phyloP scores from a whole-genome alignment of 2,329 filamentous ascomycete species.

The Colletotrichum incanum region DNA sequence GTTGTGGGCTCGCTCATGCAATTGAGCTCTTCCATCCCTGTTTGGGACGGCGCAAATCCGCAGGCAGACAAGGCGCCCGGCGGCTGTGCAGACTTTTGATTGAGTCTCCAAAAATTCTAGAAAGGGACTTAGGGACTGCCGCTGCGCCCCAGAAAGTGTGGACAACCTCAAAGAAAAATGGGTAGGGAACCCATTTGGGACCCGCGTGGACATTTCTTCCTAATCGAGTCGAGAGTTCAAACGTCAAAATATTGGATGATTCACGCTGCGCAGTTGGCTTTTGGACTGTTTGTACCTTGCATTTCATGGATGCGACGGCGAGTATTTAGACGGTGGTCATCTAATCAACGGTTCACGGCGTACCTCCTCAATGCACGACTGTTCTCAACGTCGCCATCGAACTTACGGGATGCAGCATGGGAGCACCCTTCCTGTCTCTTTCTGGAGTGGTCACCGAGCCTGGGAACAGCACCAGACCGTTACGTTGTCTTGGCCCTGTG shows the following conservation, averaged over 20 bases:
- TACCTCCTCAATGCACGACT: not conserved
- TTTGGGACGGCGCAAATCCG: not conserved
- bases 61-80: not conserved
- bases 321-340: not conserved
- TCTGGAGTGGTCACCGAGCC: not conserved
- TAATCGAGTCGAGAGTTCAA: not conserved
- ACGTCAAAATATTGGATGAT: constrained; percentile 5
- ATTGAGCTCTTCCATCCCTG: not conserved
- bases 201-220: not conserved
- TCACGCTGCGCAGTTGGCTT: not conserved
- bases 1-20: not conserved
- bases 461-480: not conserved
- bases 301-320: not conserved
- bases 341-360: not conserved
- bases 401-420: not conserved
- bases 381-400: not conserved
- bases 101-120: not conserved
- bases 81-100: constrained; percentile 10
- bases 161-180: not conserved
- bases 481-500: not conserved
- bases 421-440: not conserved
- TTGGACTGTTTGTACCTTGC: not conserved
- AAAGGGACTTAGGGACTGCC: not conserved
- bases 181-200: not conserved
- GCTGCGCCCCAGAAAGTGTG: constrained; percentile 6